A percentile compares a stretch with the other conserved stretches of the same genome.
phyloP scores from a whole-genome alignment of 2,329 filamentous ascomycete genomes.

The Metarhizium humberi region DNA sequence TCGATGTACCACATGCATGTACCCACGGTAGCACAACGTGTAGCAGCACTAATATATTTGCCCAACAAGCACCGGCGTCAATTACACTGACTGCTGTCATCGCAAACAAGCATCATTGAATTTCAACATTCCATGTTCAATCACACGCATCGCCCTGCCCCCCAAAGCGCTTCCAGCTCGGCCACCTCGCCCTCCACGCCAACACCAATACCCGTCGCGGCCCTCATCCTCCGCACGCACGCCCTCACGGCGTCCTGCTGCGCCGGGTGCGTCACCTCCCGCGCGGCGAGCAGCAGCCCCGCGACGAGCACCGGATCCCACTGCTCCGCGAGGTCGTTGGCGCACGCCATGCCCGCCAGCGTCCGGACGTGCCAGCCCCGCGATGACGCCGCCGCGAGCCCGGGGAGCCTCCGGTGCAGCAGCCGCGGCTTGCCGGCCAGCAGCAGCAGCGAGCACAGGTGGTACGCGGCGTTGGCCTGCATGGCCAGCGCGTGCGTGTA shows the following conservation, averaged over 20 bases:
- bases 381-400: slow-evolving; percentile 5
- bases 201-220: slow-evolving; percentile 9
- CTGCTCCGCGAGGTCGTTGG: slow-evolving; percentile 21
- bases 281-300: slow-evolving; percentile 16
- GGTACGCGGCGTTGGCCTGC: slow-evolving; percentile 11
- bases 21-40: no score
- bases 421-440: slow-evolving; percentile 13
- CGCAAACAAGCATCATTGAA: no score
- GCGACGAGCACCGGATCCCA: slow-evolving; percentile 22
- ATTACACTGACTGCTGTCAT: no score
- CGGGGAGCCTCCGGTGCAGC: slow-evolving; percentile 5
- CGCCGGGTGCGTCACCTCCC: slow-evolving; percentile 15
- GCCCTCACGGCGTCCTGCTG: slow-evolving; percentile 14
- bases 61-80: no score
- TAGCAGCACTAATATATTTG: no score
- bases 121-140: no score
- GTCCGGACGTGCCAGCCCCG: slow-evolving; percentile 20
- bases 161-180: slow-evolving; percentile 6
- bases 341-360: slow-evolving; percentile 17
- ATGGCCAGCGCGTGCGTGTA: slow-evolving; percentile 13
- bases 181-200: slow-evolving; percentile 5
- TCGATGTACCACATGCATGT: no score
- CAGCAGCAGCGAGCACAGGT: slow-evolving; percentile 13
- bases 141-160: neutral
- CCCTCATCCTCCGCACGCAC: slow-evolving; percentile 6